A percentile compares a stretch with the other conserved stretches of the same genome.
phyloP scores from a whole-genome alignment of 169 alveolate genomes.

The Perkinsus olseni region DNA sequence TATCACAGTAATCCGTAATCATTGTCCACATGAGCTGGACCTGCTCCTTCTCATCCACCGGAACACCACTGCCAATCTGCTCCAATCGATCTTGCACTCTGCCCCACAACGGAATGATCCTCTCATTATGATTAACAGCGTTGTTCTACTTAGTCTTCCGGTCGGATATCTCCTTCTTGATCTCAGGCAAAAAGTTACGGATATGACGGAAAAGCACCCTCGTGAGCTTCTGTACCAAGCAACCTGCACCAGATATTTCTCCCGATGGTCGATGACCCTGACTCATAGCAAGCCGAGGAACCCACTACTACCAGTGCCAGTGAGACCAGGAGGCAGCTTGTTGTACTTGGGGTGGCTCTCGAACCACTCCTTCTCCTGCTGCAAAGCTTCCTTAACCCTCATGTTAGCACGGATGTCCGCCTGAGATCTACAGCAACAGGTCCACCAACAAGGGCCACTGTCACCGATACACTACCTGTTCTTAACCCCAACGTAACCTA shows the following conservation, averaged over 20 bases:
- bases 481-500: conserved; percentile 95
- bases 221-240: conserved; percentile 86
- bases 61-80: conserved; percentile 84
- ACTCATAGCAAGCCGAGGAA: not conserved
- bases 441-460: conserved; percentile 59
- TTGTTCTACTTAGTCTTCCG: conserved; percentile 13
- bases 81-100: conserved; percentile 58
- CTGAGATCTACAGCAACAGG: not conserved
- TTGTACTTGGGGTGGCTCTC: conserved; percentile 84
- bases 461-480: conserved; percentile 72
- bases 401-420: not conserved
- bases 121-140: conserved; percentile 26
- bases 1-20: conserved; percentile 94
- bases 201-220: conserved; percentile 89
- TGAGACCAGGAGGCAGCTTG: conserved; percentile 61
- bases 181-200: conserved; percentile 88
- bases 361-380: conserved; percentile 80
- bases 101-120: not conserved
- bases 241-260: conserved; percentile 83
- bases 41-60: conserved; percentile 74
- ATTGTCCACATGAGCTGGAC: conserved; percentile 92
- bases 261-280: too few relatives aligned
- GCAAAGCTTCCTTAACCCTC: conserved; percentile 15
- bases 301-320: conserved; percentile 6
- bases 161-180: conserved; percentile 72